Conservation (phyloP, 1,139 yeast species). For the Hansenula lynferdii region DNA sequence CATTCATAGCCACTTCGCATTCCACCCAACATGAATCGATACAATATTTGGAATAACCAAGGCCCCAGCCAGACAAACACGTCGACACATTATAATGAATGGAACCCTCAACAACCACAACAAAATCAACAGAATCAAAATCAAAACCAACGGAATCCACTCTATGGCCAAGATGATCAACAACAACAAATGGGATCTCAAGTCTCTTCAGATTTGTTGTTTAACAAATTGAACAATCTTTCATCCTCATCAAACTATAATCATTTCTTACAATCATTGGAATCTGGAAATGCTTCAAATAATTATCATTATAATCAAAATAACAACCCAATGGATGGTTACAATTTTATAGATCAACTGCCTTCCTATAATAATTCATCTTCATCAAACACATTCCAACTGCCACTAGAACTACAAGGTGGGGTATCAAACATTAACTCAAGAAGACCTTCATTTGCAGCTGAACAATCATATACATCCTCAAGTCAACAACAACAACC, state of each 20-base stretch:
- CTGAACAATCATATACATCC: conserved; percentile 32
- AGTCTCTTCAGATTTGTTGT: conserved; percentile 16
- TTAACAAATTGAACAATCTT: conserved; percentile 9
- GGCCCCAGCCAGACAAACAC: too few relatives aligned
- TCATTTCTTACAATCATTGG: conserved; percentile 4
- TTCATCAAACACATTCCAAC: conserved; percentile 36
- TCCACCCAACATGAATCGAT: too few relatives aligned
- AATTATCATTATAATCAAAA: too few relatives aligned
- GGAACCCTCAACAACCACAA: too few relatives aligned
- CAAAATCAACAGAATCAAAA: conserved; percentile 9
- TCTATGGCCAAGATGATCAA: conserved; percentile 6
- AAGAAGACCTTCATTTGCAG: conserved; percentile 62
- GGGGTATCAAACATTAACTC: conserved; percentile 58
- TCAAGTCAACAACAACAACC: conserved; percentile 8
- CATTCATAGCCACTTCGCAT: too few relatives aligned
- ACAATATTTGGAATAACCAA: too few relatives aligned
- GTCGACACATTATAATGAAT: too few relatives aligned
- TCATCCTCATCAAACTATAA: conserved; percentile 10
- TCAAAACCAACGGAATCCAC: conserved; percentile 9
- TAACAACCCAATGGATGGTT: too few relatives aligned
- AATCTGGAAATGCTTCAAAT: neutral
- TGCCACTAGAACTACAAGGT: conserved; percentile 60
- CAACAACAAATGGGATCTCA: conserved; percentile 2
- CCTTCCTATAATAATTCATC: neutral
- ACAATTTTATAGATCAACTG: neutral